Base-by-base conservation (phyloP, 441 rosid genomes). In the Adansonia grandidieri region DNA sequence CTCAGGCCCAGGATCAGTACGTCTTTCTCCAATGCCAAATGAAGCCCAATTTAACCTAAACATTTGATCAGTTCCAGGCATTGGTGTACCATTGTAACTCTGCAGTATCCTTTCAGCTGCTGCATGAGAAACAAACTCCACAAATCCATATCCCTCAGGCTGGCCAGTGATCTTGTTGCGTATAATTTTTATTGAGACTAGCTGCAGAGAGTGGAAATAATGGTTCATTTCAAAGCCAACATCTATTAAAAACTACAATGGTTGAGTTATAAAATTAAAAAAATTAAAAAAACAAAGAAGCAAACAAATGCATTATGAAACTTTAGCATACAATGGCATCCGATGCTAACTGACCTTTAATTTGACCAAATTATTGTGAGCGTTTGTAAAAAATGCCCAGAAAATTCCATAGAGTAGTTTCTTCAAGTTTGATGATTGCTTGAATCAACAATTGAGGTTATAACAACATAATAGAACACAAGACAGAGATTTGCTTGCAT, bases 1-100 rank as follows among this genome's bases (percentile, higher is more conserved):
- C 56, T 96, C 99, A 9, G 94, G 97, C 17, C 94, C 98, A 15
- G 95, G 88, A 83, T 96, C 99, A 4, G 87, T 84, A 0, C 96
- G 94, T 63, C 91, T 90, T 79, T 93, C 97, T 6, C 99, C 98
- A 63, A 91, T 87, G 53, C 98, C 98, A 78, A 92, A 96, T n/a
- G 99, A 93, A 32, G 98, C 98, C 99, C 99, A 96, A 66, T 96
- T 96, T 76, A 96, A 76, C 85, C 98, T 86, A 81, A 96, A 96
- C 37, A 87, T 85, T 66, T 82, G 87, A 8, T 94, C 99, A 0
- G 97, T 91, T 65, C 92, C 94, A 24, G 98, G 97, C 98, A 92
- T 92, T 47, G 82, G 89, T 11, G 91, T 87, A 58, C 98, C 99
- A 79, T 92, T 96, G 78, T 89, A 93, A 7, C 90, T 75, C 87